phyloP scores from a whole-genome alignment of 2,329 filamentous ascomycete genomes.

The Penicillium sp. region DNA sequence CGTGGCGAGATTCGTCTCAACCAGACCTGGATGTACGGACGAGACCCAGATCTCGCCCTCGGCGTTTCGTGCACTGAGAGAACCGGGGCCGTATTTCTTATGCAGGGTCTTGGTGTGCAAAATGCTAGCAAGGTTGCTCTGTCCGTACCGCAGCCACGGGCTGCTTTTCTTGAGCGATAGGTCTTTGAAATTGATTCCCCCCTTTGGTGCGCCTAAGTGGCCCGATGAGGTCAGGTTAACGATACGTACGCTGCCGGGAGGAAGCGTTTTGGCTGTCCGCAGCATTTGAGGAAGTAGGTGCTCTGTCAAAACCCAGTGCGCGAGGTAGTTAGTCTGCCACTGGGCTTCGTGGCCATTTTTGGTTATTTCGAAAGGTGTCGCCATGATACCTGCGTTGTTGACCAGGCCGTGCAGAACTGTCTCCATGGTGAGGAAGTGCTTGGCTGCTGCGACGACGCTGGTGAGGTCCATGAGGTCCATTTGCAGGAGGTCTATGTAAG shows the following conservation, averaged over 20 bases:
- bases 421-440: constrained; percentile 30
- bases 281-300: constrained; percentile 41
- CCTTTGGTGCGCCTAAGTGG: constrained; percentile 10
- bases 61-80: constrained; percentile 22
- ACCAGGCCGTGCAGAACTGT: constrained; percentile 32
- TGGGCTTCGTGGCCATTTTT: constrained; percentile 41
- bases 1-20: constrained; percentile 31
- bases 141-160: constrained; percentile 45
- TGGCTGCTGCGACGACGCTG: constrained; percentile 33
- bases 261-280: constrained; percentile 25
- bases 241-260: constrained; percentile 15
- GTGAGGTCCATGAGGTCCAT: constrained; percentile 17
- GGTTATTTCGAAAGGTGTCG: constrained; percentile 30
- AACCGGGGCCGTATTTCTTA: constrained; percentile 35
- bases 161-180: constrained; percentile 24
- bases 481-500: constrained; percentile 18
- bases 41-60: constrained; percentile 42
- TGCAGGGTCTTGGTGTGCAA: constrained; percentile 43
- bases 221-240: constrained; percentile 20
- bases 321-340: constrained; percentile 47
- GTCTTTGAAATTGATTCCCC: constrained; percentile 17
- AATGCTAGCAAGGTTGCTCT: constrained; percentile 50
- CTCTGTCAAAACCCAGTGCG: constrained; percentile 45
- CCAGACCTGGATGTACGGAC: constrained; percentile 44
- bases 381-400: constrained; percentile 29